These are phyloP conservation scores for Euphorbia pulcherrima DNA, from an alignment of 345 rosid genomes.

Conservation along the genomic window DNA sequence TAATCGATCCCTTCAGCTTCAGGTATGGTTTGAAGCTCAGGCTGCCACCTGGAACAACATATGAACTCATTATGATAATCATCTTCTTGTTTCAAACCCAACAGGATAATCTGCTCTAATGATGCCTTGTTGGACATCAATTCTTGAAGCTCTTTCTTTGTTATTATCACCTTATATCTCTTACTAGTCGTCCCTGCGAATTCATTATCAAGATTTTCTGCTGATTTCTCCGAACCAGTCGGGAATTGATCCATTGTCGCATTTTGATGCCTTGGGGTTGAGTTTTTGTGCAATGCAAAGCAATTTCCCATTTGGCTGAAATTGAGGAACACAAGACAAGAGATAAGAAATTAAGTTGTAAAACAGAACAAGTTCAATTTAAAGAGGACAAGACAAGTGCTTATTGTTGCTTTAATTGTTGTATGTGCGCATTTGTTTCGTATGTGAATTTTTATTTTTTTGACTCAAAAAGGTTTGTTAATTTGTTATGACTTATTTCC, in stretches of 20 bases:
- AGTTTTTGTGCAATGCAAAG: neutral
- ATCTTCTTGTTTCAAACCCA: neutral
- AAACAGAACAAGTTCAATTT: too few relatives aligned
- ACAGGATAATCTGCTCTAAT: neutral
- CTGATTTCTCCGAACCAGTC: neutral
- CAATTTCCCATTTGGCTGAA: conserved; percentile 12
- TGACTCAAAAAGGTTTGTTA: too few relatives aligned
- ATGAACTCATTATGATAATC: neutral
- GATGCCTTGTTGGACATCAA: conserved; percentile 12
- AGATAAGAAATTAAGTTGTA: neutral
- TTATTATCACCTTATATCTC: conserved; percentile 12
- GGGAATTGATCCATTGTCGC: neutral
- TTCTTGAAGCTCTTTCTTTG: conserved; percentile 20
- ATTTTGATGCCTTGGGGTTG: neutral
- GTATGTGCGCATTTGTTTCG: too few relatives aligned
- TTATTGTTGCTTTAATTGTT: too few relatives aligned
- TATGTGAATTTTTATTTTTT: too few relatives aligned
- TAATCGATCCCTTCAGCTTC: too few relatives aligned
- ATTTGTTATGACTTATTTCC: too few relatives aligned
- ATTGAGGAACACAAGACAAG: neutral
- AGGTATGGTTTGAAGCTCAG: conserved; percentile 21
- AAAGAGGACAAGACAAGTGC: neutral
- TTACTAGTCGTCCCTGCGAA: neutral
- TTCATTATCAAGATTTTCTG: neutral
- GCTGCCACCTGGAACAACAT: conserved; percentile 14